A percentile compares a stretch with the other conserved stretches of the same genome.
phyloP scores from a whole-genome alignment of 495 filamentous ascomycete species.

The Parachaetomium inaequale region DNA sequence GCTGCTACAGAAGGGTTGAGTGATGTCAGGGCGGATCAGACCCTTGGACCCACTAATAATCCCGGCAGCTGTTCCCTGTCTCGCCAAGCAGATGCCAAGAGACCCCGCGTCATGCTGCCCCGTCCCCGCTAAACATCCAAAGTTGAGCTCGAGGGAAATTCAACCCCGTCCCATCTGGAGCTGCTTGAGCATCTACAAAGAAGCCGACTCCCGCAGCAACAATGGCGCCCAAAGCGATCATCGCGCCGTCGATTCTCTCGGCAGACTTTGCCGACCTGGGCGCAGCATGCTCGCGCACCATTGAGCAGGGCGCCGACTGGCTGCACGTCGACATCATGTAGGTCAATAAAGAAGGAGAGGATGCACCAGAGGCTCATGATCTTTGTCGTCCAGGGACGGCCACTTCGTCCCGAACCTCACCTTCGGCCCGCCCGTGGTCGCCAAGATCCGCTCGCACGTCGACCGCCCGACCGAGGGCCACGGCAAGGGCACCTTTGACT shows the following conservation, averaged over 20 bases:
- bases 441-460: conserved; percentile 84
- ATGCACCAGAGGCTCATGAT: background rate
- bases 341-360: conserved; percentile 8
- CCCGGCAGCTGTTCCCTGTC: conserved; percentile 1
- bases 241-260: conserved; percentile 94
- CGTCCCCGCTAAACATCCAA: conserved; percentile 15
- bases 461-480: conserved; percentile 48
- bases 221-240: conserved; percentile 89
- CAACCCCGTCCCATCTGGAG: background rate
- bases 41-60: background rate
- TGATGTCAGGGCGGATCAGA: conserved; percentile 18
- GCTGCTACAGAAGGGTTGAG: conserved; percentile 8
- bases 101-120: conserved; percentile 1
- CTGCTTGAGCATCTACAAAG: background rate
- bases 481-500: conserved; percentile 91
- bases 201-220: conserved; percentile 1
- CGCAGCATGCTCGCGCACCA: conserved; percentile 76
- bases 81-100: conserved; percentile 4
- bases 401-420: conserved; percentile 99
- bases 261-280: conserved; percentile 90
- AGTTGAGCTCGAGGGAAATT: background rate
- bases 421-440: conserved; percentile 88
- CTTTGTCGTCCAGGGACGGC: conserved; percentile 55
- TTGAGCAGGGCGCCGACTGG: conserved; percentile 83
- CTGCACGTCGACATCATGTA: conserved; percentile 86